Evolutionary conservation across 768 basidiomycete genomes (phyloP), one percentile per base, ranked within the genome.

Genomic region (Pleurotus cornucopiae): DNA sequence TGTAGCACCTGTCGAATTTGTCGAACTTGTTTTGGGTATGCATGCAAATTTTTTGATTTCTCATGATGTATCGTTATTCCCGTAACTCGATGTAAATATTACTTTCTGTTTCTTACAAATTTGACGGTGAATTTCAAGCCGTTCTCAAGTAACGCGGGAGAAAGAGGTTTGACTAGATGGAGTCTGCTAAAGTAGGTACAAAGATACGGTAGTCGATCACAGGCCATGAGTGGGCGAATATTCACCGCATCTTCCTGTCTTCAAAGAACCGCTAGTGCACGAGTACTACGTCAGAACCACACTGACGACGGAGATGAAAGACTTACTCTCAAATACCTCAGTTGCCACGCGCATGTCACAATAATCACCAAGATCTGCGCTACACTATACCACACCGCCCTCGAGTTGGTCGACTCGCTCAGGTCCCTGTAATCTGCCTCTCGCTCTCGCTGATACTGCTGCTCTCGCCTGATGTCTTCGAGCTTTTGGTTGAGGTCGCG

Each of bases 361-460:
- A 98, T 69, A 43, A 99, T 72, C 9, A 96, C 86, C 12, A 80
- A 71, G 57, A 98, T 92, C 77, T 99, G 96, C 34, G 83, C 79
- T 23, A 98, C 46, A 64, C 87, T 94, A 71, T 97, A 98, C 92
- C 93, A 98, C 45, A 98, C 90, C 1, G 97, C 94, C 58, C 86
- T 76, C n/a, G 87, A 74, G 72, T 99, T 99, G 39, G 93, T 96
- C 13, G 72, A 69, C 71, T 99, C 97, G 63, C 91, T 94, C 60
- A 98, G 71, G 71, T 94, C 76, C 39, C 97, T 76, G 67, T 89
- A 99, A 63, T 91, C 88, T 9, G 90, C 78, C 72, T 99, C 97
- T 61, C 97, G 78, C 73, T 99, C 96, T 43, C 97, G 81, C 75
- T 98, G 96, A 67, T 98, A 99, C 71, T 95, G 91, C 73, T 99